Evolutionary conservation across 768 basidiomycete species (phyloP).

Genomic region (Trametes cingulata): DNA sequence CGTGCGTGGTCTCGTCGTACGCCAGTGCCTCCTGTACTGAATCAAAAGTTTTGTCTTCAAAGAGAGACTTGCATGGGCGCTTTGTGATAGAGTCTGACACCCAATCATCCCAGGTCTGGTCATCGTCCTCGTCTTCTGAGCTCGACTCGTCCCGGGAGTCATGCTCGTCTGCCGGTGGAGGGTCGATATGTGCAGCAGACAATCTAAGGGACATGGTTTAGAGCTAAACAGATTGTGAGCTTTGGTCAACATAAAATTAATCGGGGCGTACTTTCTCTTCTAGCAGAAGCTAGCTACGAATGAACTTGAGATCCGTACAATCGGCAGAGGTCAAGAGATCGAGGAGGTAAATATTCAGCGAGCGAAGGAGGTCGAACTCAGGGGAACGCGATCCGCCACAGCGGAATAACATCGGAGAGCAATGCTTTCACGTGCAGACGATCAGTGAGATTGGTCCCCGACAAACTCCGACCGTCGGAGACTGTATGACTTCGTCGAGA

Average conservation of each 20-base stretch:
- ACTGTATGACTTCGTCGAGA: neutral
- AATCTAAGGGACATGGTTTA: slow-evolving; percentile 18
- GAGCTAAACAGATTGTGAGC: neutral
- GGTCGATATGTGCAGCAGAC: slow-evolving; percentile 8
- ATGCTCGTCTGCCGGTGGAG: slow-evolving; percentile 3
- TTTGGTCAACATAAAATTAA: neutral
- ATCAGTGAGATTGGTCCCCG: neutral
- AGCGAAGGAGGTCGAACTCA: neutral
- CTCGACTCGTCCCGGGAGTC: slow-evolving; percentile 14
- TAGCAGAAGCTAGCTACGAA: too few relatives aligned
- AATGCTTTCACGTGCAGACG: neutral
- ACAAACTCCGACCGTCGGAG: neutral
- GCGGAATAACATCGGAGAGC: slow-evolving; percentile 8
- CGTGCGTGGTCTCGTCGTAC: slow-evolving; percentile 61
- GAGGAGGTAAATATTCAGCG: neutral
- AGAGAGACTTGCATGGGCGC: slow-evolving; percentile 67
- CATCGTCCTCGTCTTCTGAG: slow-evolving; percentile 36
- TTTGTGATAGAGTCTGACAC: slow-evolving; percentile 61
- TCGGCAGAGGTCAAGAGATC: neutral
- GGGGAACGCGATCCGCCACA: slow-evolving; percentile 1
- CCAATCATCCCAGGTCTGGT: slow-evolving; percentile 82
- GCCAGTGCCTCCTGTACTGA: slow-evolving; percentile 59
- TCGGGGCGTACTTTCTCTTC: neutral
- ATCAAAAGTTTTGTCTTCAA: slow-evolving; percentile 63
- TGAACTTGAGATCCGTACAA: neutral